A percentile compares a stretch with the other conserved stretches of the same genome.
Conservation (phyloP, 1,139 yeast genomes). For the Taiozyma sp. region DNA sequence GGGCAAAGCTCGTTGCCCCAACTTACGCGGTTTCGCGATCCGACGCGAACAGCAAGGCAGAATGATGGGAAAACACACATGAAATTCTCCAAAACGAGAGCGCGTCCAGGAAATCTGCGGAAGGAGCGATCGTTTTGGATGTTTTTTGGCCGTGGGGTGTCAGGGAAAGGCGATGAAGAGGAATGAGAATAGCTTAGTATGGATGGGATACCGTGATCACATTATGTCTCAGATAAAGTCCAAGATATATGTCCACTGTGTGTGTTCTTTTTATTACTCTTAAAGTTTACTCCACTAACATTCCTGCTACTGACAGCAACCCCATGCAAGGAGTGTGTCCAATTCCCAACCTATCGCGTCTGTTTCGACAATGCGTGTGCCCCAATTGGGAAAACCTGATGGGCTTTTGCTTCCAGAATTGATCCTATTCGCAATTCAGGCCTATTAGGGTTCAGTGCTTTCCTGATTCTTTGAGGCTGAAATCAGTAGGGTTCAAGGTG, state of each 20-base stretch:
- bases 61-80: not conserved
- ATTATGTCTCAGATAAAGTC: not conserved
- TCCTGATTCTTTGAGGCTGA: too few relatives aligned
- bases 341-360: not conserved
- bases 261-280: too few relatives aligned
- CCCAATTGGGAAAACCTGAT: not conserved
- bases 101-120: not conserved
- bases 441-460: not conserved
- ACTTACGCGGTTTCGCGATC: not conserved
- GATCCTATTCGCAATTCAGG: not conserved
- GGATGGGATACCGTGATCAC: not conserved
- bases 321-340: not conserved
- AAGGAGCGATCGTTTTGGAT: not conserved
- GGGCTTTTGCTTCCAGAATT: not conserved
- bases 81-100: not conserved
- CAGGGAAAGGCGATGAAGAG: not conserved
- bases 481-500: not conserved
- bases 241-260: too few relatives aligned
- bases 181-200: not conserved
- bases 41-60: not conserved
- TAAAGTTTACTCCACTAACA: too few relatives aligned
- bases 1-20: too few relatives aligned
- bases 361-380: not conserved
- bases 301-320: not conserved
- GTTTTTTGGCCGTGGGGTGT: not conserved